Base-by-base conservation (phyloP, 768 basidiomycete genomes). In the Exsudoporus frostii region DNA sequence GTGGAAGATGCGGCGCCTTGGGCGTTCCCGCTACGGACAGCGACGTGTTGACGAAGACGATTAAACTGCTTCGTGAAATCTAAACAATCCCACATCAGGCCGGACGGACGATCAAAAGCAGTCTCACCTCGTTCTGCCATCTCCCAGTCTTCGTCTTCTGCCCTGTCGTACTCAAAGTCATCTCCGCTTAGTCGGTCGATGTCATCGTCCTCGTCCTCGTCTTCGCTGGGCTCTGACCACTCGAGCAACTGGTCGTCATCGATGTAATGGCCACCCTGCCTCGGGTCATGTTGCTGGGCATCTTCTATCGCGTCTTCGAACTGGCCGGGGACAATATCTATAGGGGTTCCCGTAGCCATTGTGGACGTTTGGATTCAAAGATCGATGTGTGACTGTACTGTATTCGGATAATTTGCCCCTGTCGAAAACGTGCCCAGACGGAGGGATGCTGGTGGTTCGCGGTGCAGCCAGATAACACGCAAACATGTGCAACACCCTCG, bases 1-100 rank as follows among this genome's bases (percentile, higher is more conserved):
- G 76, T 74, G 2, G 82, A 73, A 6, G 86, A 86, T 1, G 75
- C 65, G 7, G 76, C 67, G 13, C 85, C 83, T 50, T 82, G 81
- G 1, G 82, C 88, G 50, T 77, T 82, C 3, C 90, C 89, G 17
- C 83, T 82, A 34, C 85, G 85, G 6, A 92, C 88, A 20, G 89
- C 90, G 51, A 91, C 86, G 67, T 98, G 92, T 68, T 98, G 95
- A 45, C 89, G 77, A 29, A 98, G 77, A 22, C 97, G 87, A 73
- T 98, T 98, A 73, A 90, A 99, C 63, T 98, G 94, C 72, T 98
- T 98, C 32, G 97, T 98, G 63, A 99, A 98, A 74, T 99, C 97
- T 97, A 68, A 45, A 56, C 25, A 13, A 47, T 43, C n/a, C 52
- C 25, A 29, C 22, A 36, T 52, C 34, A 43, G 34, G 33, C 25